Evolutionary conservation across 306 rosid species (phyloP), one percentile per base, ranked within the genome.

Genomic region (Quercus alba): DNA sequence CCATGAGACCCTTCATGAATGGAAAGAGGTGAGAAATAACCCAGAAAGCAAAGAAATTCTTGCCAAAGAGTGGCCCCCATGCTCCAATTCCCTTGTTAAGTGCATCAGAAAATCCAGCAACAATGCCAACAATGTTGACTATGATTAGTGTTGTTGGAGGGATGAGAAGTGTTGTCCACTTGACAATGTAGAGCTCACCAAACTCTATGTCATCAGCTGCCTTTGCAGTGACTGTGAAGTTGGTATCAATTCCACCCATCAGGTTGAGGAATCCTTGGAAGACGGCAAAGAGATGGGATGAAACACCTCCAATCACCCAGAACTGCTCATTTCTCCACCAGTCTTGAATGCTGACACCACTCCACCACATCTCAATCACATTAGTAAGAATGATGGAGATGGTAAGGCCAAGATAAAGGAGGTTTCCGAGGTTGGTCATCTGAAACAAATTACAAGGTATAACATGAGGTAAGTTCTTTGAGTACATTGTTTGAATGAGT

Each of bases 251-350:
- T 14, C 99, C 99, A 5, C 97, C 99, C 61, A 90, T 63, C 95
- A 94, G 90, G 78, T 94, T 94, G 1, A 94, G 86, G 74, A 94
- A 93, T 28, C 99, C 99, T 79, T 95, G 99, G 90, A 93, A 95
- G 26, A 95, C 97, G 12, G 99, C 99, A 61, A 95, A 95, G 12
- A 95, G 90, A 88, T 95, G 97, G 3, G 99, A 97, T 26, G 99
- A 95, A 76, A 95, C 99, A 38, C 99, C 99, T 84, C 98, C 97
- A 3, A 93, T 95, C 41, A 95, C 99, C 99, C 99, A 95, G 80
- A 95, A 95, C 64, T 95, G 98, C 86, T 95, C 98, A 11, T 93
- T 95, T 73, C 99, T 89, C 99, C 99, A 93, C 61, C 90, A 46
- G 49, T 89, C 99, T 84, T 90, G 90, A 1, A 91, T 88, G 78